These are phyloP conservation scores for Paraphoma chrysanthemicola DNA, from an alignment of 2,329 filamentous ascomycete genomes.

Conservation along the genomic window DNA sequence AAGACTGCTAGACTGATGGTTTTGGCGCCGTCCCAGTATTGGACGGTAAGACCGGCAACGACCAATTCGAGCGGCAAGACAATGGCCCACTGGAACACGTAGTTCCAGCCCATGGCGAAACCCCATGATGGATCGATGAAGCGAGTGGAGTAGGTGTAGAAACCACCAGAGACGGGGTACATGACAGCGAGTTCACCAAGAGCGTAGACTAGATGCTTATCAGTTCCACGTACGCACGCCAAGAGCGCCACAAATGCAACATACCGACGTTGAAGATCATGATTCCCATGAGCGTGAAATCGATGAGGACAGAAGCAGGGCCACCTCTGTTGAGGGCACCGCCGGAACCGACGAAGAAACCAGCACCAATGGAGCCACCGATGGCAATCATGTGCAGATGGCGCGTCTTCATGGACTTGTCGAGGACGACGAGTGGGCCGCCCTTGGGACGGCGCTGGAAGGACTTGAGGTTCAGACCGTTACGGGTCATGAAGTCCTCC, in stretches of 20 bases:
- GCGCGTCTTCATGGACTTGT: conserved; percentile 60
- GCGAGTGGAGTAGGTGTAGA: conserved; percentile 58
- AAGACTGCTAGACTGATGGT: conserved; percentile 38
- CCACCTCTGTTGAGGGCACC: conserved; percentile 60
- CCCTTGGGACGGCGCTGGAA: conserved; percentile 43
- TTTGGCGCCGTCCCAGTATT: conserved; percentile 41
- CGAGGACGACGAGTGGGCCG: conserved; percentile 33
- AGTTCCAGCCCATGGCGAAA: conserved; percentile 48
- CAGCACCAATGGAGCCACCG: conserved; percentile 67
- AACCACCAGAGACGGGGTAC: conserved; percentile 63
- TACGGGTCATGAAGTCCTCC: conserved; percentile 45
- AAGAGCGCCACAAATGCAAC: conserved; percentile 23
- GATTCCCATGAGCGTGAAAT: conserved; percentile 49
- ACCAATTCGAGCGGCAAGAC: conserved; percentile 50
- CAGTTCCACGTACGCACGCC: conserved; percentile 32
- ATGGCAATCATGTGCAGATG: conserved; percentile 70
- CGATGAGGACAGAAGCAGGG: conserved; percentile 43
- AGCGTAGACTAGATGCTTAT: conserved; percentile 58
- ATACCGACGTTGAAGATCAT: conserved; percentile 50
- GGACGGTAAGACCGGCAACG: conserved; percentile 47
- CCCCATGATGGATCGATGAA: conserved; percentile 58
- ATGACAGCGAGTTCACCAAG: conserved; percentile 63
- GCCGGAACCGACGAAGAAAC: conserved; percentile 69
- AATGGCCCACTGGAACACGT: conserved; percentile 47
- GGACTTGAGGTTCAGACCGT: conserved; percentile 44